Evolutionary conservation across 1,284 basidiomycete species (phyloP).

Genomic region (Pseudozyma hubeiensis): DNA sequence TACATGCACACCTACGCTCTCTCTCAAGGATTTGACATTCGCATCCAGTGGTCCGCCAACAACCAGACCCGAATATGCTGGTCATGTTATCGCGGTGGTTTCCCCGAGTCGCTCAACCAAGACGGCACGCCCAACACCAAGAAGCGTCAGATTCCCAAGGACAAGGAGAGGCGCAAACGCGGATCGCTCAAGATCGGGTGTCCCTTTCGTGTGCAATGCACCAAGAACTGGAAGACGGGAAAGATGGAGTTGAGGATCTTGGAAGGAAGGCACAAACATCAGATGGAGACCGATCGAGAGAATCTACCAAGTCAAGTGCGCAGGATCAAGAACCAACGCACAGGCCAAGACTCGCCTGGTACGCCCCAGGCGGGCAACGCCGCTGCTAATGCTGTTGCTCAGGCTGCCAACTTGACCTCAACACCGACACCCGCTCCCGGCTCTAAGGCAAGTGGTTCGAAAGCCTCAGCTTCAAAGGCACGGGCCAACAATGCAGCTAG

Average conservation of each 20-base stretch:
- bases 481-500: constrained; percentile 7
- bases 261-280: constrained; percentile 48
- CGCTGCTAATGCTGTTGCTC: constrained; percentile 38
- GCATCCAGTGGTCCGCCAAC: constrained; percentile 56
- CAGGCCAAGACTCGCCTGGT: constrained; percentile 17
- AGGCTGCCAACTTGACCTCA: constrained; percentile 31
- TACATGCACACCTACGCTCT: constrained; percentile 55
- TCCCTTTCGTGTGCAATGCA: constrained; percentile 49
- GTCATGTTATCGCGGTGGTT: constrained; percentile 51
- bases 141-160: constrained; percentile 49
- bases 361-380: constrained; percentile 31
- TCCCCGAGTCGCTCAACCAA: constrained; percentile 40
- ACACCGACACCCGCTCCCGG: constrained; percentile 19
- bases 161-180: constrained; percentile 46
- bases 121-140: constrained; percentile 51
- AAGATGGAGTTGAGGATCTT: constrained; percentile 51
- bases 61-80: constrained; percentile 52
- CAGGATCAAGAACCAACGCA: constrained; percentile 39
- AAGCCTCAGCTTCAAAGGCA: constrained; percentile 3
- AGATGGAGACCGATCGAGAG: constrained; percentile 47
- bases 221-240: constrained; percentile 51
- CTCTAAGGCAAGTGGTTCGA: neutral
- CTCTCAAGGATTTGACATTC: constrained; percentile 54
- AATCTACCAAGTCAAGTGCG: constrained; percentile 45
- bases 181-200: constrained; percentile 53